Base-by-base conservation (phyloP, 257 asterid genomes). In the Galeopsis tetrahit region DNA sequence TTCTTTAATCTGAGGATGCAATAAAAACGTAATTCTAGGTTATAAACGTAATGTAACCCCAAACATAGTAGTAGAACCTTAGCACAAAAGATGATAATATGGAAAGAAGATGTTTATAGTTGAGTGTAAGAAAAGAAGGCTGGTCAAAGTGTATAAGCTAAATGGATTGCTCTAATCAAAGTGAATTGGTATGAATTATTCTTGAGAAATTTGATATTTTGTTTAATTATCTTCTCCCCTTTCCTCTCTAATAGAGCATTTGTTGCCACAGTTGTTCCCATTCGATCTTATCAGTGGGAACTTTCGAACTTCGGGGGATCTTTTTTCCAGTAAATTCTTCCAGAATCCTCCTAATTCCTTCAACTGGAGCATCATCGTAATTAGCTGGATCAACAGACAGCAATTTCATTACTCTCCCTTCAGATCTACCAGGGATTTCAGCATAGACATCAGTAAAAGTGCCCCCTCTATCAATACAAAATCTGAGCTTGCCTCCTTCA, bases 211-310 rank as follows among this genome's bases (percentile, higher is more conserved):
- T 10, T 44, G 51, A 44, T 44, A 13, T 44, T 42, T 9, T 21
- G 28, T 21, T 44, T 9, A 10, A 44, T 44, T 10, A 44, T 9
- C 10, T 10, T 44, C 51, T 94, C 97, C 51, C 99, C 99, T 82
- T 88, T 92, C 70, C 99, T 83, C 82, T 94, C 99, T 69, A 94
- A 71, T 60, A 94, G 84, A 17, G 99, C 98, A 70, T 94, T 91
- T 34, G 99, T 94, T 40, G 98, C 99, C 71, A 94, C 99, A 2
- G 99, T 94, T 38, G 99, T 94, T 69, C 99, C 98, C 99, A 94
- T 55, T 94, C 99, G 55, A 94, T 91, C 81, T 88, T 89, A 68
- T 94, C 90, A 3, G 98, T 94, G 65, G 99, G 99, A 55, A 91
- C 85, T 73, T 88, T 94, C 17, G 92, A 81, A 75, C 79, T 83